phyloP scores from a whole-genome alignment of 1,139 yeast species.

The Entelexis sorbosivorans region DNA sequence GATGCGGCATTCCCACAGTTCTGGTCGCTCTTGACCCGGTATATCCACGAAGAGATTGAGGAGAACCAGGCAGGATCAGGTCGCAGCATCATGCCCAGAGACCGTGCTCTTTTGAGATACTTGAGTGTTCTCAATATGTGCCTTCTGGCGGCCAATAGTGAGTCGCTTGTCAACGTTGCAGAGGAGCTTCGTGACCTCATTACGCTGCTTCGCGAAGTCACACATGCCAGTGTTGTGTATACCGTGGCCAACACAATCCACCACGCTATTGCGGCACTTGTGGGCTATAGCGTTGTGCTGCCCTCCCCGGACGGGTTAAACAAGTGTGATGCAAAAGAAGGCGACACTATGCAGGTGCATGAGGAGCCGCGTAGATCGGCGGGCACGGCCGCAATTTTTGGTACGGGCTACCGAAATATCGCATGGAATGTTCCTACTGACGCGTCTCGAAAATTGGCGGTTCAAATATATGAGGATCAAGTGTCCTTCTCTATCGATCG shows the following conservation, averaged over 20 bases:
- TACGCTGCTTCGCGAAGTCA: conserved; percentile 41
- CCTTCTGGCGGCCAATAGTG: conserved; percentile 52
- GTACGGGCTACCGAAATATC: conserved; percentile 34
- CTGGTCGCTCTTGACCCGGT: conserved; percentile 39
- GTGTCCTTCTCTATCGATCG: conserved; percentile 28
- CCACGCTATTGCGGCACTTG: conserved; percentile 53
- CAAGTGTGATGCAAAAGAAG: not conserved
- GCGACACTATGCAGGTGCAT: no score
- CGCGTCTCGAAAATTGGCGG: conserved; percentile 19
- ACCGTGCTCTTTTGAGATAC: conserved; percentile 66
- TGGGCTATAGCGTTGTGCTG: conserved; percentile 27
- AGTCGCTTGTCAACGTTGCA: conserved; percentile 37
- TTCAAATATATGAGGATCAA: conserved; percentile 46
- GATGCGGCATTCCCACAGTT: conserved; percentile 38
- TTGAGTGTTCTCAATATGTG: conserved; percentile 61
- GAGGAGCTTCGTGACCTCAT: conserved; percentile 44
- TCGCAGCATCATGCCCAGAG: conserved; percentile 63
- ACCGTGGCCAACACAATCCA: conserved; percentile 46
- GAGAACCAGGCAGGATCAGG: conserved; percentile 76
- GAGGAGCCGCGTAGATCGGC: not conserved
- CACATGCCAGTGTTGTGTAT: conserved; percentile 51
- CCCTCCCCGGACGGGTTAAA: conserved; percentile 4
- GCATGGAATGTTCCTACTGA: conserved; percentile 62
- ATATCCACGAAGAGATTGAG: conserved; percentile 57
- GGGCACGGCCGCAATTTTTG: not conserved